Evolutionary conservation across 2,329 filamentous ascomycete species (phyloP), one percentile per base, ranked within the genome.

Genomic region (Thielaviopsis ethacetica): DNA sequence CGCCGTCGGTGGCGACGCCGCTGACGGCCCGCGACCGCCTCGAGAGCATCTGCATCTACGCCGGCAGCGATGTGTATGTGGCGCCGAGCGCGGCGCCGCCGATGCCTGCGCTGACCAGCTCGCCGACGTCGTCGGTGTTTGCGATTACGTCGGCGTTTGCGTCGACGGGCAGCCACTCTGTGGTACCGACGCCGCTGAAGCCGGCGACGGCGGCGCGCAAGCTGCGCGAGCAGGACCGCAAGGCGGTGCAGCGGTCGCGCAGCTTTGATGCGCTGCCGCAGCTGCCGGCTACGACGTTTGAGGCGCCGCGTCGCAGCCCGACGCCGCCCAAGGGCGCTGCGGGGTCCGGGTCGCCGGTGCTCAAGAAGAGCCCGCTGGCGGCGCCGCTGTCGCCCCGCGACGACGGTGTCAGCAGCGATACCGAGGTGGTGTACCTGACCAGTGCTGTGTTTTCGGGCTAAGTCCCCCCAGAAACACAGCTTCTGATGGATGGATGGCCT

Each of bases 1-100:
- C 53, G 7, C 24, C 34, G 22, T 38, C 38, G 17, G 12, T 53
- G 6, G 21, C 26, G 26, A 26, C 52, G n/a, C 50, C 55, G 7
- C 34, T 62, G 12, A 26, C 50, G 21, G 63, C 66, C 12, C 71
- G 76, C 51, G 65, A 69, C 13, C 75, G 75, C 22, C 74, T 81
- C 44, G 80, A 86, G 67, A 85, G 82, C 66, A 86, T 86, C 61
- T 79, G 80, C 22, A 76, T 86, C 63, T 86, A 86, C 63, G 82
- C 82, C 22, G 83, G 83, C 61, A 79, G 80, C 61, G 82, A 85
- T 53, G 78, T 88, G 9, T 85, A 83, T 63, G 77, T 80, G 1
- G 73, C 87, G 1, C 72, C 87, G 49, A 81, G 79, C 1, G 83
- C 86, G 63, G 83, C 86, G 15, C 50, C 51, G 19, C 24, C 50